A percentile compares a stretch with the other conserved stretches of the same genome.
Conservation (phyloP, 371 early-diverging fungal genomes). For the Mycotypha africana region DNA sequence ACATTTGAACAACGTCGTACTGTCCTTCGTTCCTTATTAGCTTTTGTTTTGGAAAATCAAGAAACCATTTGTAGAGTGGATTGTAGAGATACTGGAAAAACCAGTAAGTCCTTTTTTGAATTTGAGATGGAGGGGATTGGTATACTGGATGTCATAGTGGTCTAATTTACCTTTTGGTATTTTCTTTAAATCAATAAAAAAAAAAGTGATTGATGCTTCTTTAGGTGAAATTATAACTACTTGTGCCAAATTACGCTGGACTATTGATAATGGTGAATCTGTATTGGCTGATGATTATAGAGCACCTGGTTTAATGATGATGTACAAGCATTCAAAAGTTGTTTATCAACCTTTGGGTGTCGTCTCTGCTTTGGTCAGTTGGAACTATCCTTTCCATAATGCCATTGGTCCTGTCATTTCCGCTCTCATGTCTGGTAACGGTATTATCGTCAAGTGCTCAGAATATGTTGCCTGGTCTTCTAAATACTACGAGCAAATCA, state of each 20-base stretch:
- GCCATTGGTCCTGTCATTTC: slow-evolving; percentile 78
- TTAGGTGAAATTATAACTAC: slow-evolving; percentile 82
- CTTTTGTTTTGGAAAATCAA: slow-evolving; percentile 74
- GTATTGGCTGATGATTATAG: slow-evolving; percentile 64
- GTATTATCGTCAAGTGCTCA: slow-evolving; percentile 76
- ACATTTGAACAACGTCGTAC: slow-evolving; percentile 72
- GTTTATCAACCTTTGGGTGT: slow-evolving; percentile 81
- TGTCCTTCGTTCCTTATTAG: slow-evolving; percentile 67
- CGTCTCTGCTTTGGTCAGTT: slow-evolving; percentile 73
- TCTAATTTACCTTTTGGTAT: not conserved
- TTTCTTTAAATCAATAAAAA: not conserved
- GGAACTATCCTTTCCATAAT: slow-evolving; percentile 90
- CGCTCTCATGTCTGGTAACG: slow-evolving; percentile 83
- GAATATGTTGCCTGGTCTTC: slow-evolving; percentile 86
- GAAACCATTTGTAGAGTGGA: slow-evolving; percentile 71
- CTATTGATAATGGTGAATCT: slow-evolving; percentile 72
- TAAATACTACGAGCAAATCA: slow-evolving; percentile 56
- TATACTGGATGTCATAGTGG: slow-evolving; percentile 10
- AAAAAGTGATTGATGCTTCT: slow-evolving; percentile 74
- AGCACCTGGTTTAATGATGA: slow-evolving; percentile 67
- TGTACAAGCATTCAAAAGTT: slow-evolving; percentile 72
- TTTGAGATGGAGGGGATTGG: too few species aligned
- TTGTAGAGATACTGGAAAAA: slow-evolving; percentile 83
- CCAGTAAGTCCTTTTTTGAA: too few species aligned
- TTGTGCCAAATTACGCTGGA: slow-evolving; percentile 80